These are phyloP conservation scores for Fusarium acutatum DNA, from an alignment of 2,329 filamentous ascomycete genomes.

Conservation along the genomic window DNA sequence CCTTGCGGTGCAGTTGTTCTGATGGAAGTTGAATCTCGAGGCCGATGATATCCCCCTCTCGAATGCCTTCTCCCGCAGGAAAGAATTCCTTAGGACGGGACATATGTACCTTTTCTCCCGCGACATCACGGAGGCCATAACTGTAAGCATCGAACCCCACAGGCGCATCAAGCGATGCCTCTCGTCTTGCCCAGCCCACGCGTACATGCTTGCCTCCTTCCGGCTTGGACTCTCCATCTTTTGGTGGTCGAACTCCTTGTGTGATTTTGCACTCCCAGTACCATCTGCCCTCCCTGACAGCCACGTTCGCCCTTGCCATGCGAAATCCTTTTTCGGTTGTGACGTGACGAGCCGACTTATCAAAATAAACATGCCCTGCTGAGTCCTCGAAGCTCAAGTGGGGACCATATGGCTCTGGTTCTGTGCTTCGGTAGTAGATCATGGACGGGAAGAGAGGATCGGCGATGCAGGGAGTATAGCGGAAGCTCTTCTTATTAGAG, in stretches of 20 bases:
- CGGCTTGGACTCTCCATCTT: conserved; percentile 53
- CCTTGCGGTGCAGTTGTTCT: conserved; percentile 84
- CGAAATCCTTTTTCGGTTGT: conserved; percentile 94
- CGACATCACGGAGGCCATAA: conserved; percentile 89
- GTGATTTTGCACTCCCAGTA: conserved; percentile 96
- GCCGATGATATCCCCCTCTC: conserved; percentile 92
- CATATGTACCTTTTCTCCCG: conserved; percentile 91
- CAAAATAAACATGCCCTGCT: conserved; percentile 84
- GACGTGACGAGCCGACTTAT: conserved; percentile 76
- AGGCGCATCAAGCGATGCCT: conserved; percentile 83
- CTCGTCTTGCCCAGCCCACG: conserved; percentile 84
- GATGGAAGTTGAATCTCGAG: conserved; percentile 91
- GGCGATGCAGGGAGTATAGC: conserved; percentile 90
- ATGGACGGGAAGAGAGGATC: conserved; percentile 87
- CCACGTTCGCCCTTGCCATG: conserved; percentile 89
- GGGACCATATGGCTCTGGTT: conserved; percentile 82
- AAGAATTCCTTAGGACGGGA: conserved; percentile 94
- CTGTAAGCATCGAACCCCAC: conserved; percentile 93
- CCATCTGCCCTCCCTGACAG: conserved; percentile 85
- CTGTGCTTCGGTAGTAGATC: conserved; percentile 88
- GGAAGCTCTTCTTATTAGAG: conserved; percentile 77
- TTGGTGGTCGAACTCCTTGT: conserved; percentile 67
- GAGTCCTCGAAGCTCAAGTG: conserved; percentile 94
- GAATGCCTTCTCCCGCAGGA: conserved; percentile 77
- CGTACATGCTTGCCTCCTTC: conserved; percentile 73